Evolutionary conservation across 2,329 filamentous ascomycete genomes (phyloP).

Genomic region (Daldinia sp.): DNA sequence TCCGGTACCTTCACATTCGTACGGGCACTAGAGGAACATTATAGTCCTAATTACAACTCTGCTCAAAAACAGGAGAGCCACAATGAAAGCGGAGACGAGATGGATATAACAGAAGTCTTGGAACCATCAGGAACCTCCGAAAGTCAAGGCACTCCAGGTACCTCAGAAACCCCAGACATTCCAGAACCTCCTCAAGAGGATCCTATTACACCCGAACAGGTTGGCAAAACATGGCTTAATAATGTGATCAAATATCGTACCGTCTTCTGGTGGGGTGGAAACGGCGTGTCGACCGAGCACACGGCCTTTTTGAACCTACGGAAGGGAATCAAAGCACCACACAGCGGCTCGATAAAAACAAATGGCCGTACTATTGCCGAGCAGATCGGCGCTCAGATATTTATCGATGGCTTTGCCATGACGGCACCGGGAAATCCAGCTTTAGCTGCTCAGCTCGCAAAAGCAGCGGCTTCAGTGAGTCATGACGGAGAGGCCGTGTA

Average conservation of each 20-base stretch:
- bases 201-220: constrained; percentile 36
- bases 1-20: constrained; percentile 55
- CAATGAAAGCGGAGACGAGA: background rate
- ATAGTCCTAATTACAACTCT: background rate
- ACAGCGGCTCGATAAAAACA: constrained; percentile 48
- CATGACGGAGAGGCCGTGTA: constrained; percentile 56
- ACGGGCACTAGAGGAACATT: constrained; percentile 53
- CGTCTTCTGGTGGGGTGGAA: constrained; percentile 56
- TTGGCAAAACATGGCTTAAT: constrained; percentile 53
- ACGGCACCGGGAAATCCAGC: constrained; percentile 50
- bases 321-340: constrained; percentile 52
- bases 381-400: constrained; percentile 57
- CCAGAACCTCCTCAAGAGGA: background rate
- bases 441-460: constrained; percentile 51
- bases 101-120: background rate
- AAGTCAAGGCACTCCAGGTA: background rate
- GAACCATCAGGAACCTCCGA: background rate
- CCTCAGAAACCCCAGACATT: no score
- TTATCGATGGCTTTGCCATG: constrained; percentile 56
- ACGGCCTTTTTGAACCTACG: constrained; percentile 56
- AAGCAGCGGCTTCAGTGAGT: constrained; percentile 52
- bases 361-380: constrained; percentile 53
- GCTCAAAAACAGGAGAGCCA: background rate
- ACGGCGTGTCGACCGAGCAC: constrained; percentile 55
- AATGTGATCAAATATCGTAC: constrained; percentile 50